A percentile compares a stretch with the other conserved stretches of the same genome.
These are phyloP conservation scores for Amylocarpus encephaloides DNA, from an alignment of 2,329 filamentous ascomycete species.

Conservation along the genomic window DNA sequence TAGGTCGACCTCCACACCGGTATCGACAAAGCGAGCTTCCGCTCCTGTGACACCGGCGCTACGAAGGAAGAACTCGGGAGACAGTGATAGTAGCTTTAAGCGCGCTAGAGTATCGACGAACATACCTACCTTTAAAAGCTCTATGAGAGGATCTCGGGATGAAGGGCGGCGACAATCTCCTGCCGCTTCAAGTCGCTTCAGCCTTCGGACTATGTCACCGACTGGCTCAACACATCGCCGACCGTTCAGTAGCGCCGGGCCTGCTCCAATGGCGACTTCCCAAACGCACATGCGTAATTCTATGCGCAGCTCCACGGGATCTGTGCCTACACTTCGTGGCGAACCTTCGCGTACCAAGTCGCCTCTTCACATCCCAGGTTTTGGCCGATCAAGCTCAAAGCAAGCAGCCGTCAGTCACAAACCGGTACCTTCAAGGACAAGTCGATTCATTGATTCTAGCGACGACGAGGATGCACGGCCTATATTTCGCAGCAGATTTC, in stretches of 20 bases:
- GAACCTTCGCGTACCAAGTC: slow-evolving; percentile 14
- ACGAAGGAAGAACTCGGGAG: slow-evolving; percentile 53
- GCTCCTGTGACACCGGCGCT: slow-evolving; percentile 31
- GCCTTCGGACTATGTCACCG: slow-evolving; percentile 65
- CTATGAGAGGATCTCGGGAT: slow-evolving; percentile 53
- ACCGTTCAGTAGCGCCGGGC: slow-evolving; percentile 37
- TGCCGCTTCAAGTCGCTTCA: slow-evolving; percentile 54
- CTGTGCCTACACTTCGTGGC: slow-evolving; percentile 17
- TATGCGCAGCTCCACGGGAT: slow-evolving; percentile 34
- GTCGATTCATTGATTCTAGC: slow-evolving; percentile 32
- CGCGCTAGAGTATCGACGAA: slow-evolving; percentile 48
- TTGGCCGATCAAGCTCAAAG: slow-evolving; percentile 19
- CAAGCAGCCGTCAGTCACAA: slow-evolving; percentile 17
- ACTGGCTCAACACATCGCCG: slow-evolving; percentile 43
- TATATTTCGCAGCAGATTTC: slow-evolving; percentile 45
- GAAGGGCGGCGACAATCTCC: slow-evolving; percentile 31
- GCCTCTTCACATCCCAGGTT: slow-evolving; percentile 16
- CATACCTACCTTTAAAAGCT: slow-evolving; percentile 60
- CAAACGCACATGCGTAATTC: slow-evolving; percentile 37
- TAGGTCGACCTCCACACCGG: slow-evolving; percentile 13
- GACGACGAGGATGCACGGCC: slow-evolving; percentile 30
- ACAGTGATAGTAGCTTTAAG: slow-evolving; percentile 78
- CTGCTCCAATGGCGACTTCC: slow-evolving; percentile 36
- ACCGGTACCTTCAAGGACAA: slow-evolving; percentile 10
- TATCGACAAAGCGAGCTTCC: slow-evolving; percentile 8